phyloP scores from a whole-genome alignment of 495 filamentous ascomycete species.

The Hypoxylon lienhwacheense region DNA sequence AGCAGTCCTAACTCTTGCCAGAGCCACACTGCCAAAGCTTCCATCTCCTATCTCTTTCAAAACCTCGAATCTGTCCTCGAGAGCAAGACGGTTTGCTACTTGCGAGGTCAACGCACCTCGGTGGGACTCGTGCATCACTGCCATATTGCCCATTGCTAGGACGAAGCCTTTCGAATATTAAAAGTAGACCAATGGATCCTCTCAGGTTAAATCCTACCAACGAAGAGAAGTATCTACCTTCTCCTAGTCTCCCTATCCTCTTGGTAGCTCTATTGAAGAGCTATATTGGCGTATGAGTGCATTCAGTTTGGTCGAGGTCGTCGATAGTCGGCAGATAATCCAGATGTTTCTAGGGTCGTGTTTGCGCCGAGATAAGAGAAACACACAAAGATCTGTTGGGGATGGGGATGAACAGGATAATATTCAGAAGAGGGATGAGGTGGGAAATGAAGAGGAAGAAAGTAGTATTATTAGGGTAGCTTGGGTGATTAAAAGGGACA shows the following conservation, averaged over 20 bases:
- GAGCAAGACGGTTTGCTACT: constrained; percentile 48
- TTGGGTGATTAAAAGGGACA: constrained; percentile 37
- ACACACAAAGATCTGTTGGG: constrained; percentile 5
- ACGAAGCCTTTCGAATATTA: background rate
- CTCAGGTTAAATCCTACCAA: constrained; percentile 16
- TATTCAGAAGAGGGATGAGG: constrained; percentile 16
- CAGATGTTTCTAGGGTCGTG: constrained; percentile 3
- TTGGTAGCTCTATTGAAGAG: constrained; percentile 38
- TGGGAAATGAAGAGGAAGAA: constrained; percentile 34
- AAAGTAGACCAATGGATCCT: background rate
- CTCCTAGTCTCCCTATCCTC: constrained; percentile 27
- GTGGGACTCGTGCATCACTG: constrained; percentile 66
- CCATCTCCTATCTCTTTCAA: constrained; percentile 98
- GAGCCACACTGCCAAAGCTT: constrained; percentile 93
- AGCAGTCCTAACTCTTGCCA: constrained; percentile 86
- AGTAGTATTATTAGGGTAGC: constrained; percentile 38
- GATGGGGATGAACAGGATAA: constrained; percentile 15
- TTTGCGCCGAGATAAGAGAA: constrained; percentile 6
- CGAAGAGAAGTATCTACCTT: constrained; percentile 23
- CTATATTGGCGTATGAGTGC: constrained; percentile 30
- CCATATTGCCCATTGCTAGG: constrained; percentile 56
- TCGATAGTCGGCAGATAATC: constrained; percentile 8
- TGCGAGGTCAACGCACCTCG: constrained; percentile 57
- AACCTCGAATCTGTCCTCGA: constrained; percentile 92
- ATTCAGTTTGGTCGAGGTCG: constrained; percentile 33